Percentiles rank a stretch among this genome's conserved stretches.
Conservation (phyloP, 164 flowering plant genomes). For the Tetracentron sinense region DNA sequence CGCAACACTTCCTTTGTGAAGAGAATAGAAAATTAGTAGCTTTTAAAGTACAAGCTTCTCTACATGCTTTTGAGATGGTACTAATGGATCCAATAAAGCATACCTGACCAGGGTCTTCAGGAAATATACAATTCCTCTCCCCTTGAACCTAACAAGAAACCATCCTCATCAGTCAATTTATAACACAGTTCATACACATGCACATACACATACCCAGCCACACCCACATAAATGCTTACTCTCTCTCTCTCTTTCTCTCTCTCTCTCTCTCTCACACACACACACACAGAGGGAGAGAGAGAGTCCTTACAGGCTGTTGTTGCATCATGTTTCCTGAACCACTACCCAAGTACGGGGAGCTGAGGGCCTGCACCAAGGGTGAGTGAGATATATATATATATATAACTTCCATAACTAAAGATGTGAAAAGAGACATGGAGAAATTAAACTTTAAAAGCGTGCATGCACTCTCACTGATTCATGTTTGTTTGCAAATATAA, state of each 20-base stretch:
- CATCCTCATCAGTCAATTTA: slow-evolving; percentile 21
- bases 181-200: neutral
- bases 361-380: neutral
- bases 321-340: neutral
- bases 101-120: slow-evolving; percentile 96
- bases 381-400: neutral
- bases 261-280: no score
- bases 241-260: no score
- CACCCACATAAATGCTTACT: no score
- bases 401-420: neutral
- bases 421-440: neutral
- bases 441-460: no score
- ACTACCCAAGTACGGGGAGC: neutral
- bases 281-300: slow-evolving; percentile 14
- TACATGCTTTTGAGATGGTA: slow-evolving; percentile 20
- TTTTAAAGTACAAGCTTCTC: slow-evolving; percentile 19
- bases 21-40: slow-evolving; percentile 13
- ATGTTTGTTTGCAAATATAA: no score
- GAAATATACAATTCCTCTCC: slow-evolving; percentile 67
- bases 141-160: slow-evolving; percentile 48
- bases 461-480: no score
- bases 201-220: neutral
- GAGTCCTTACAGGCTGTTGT: neutral
- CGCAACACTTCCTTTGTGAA: slow-evolving; percentile 12
- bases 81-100: slow-evolving; percentile 63